Conservation (phyloP, 1,139 yeast genomes). For the Geotrichum restrictum region DNA sequence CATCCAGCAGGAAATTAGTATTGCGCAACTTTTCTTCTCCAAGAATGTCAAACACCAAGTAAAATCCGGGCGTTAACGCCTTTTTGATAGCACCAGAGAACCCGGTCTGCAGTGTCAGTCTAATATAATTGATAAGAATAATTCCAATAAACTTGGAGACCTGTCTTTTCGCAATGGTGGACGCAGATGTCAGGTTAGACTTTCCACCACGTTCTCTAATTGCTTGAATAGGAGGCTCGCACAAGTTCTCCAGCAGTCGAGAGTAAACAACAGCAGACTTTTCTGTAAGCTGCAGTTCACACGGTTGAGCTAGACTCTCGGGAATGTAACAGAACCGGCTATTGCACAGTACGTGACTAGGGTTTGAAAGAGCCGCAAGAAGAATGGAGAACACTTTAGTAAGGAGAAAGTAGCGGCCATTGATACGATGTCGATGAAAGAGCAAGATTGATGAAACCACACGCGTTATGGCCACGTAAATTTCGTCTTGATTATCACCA, state of each 20-base stretch:
- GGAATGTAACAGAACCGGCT: not conserved
- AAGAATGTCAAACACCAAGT: constrained; percentile 61
- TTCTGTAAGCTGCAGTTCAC: constrained; percentile 29
- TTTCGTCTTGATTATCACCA: constrained; percentile 13
- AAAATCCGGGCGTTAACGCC: constrained; percentile 56
- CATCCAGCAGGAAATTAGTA: constrained; percentile 67
- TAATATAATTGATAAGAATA: constrained; percentile 48
- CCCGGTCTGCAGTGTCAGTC: constrained; percentile 52
- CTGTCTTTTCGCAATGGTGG: constrained; percentile 53
- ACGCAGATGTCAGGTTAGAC: constrained; percentile 50
- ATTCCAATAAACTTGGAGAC: constrained; percentile 63
- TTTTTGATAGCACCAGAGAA: constrained; percentile 49
- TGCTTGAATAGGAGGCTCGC: constrained; percentile 57
- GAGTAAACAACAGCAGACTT: constrained; percentile 48
- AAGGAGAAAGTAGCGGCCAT: constrained; percentile 69
- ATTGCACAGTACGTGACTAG: constrained; percentile 1
- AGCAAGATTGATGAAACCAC: constrained; percentile 44
- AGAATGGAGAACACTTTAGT: constrained; percentile 48
- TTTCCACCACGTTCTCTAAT: constrained; percentile 31
- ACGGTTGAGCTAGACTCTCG: not conserved
- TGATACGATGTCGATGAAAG: constrained; percentile 64
- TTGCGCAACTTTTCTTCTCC: constrained; percentile 63
- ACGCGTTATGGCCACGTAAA: constrained; percentile 4
- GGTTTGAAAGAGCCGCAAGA: constrained; percentile 34
- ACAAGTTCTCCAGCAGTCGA: constrained; percentile 61